Evolutionary conservation across 164 flowering plant genomes (phyloP).

Genomic region (Magnolia kwangsiensis): DNA sequence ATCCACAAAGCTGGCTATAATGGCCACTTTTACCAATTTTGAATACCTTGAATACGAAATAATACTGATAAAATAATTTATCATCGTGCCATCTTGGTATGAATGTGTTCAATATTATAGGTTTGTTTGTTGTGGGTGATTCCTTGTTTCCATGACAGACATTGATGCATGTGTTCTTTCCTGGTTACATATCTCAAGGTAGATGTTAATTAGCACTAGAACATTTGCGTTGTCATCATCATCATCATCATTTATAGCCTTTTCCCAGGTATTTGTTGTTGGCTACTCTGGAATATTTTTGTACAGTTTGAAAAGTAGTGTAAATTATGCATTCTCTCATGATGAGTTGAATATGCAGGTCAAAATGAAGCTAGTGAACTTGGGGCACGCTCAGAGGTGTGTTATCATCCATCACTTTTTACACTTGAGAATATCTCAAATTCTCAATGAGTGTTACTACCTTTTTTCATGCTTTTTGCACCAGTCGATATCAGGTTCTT

Average conservation of each 20-base stretch:
- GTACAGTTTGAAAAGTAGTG: background rate
- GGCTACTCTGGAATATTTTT: too few species aligned
- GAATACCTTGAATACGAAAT: too few species aligned
- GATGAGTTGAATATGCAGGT: constrained; percentile 51
- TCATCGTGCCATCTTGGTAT: too few species aligned
- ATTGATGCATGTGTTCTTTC: background rate
- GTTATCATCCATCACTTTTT: constrained; percentile 9
- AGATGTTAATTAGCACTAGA: too few species aligned
- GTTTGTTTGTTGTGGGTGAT: too few species aligned
- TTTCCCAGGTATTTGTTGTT: background rate
- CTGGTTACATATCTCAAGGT: background rate
- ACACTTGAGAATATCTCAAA: background rate
- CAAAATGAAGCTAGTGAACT: constrained; percentile 64
- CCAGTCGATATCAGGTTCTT: background rate
- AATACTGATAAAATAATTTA: too few species aligned
- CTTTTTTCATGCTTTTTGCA: background rate
- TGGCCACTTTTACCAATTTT: too few species aligned
- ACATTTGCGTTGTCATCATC: background rate
- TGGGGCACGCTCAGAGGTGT: constrained; percentile 90
- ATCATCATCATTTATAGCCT: background rate
- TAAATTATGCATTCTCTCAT: constrained; percentile 4
- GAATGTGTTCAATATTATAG: too few species aligned
- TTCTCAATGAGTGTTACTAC: background rate
- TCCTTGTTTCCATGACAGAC: too few species aligned
- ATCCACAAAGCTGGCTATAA: too few species aligned